A percentile compares a stretch with the other conserved stretches of the same genome.
These are phyloP conservation scores for Pseudoscleropodium purum DNA, from an alignment of 225 moss, liverwort and hornwort genomes.

Conservation along the genomic window DNA sequence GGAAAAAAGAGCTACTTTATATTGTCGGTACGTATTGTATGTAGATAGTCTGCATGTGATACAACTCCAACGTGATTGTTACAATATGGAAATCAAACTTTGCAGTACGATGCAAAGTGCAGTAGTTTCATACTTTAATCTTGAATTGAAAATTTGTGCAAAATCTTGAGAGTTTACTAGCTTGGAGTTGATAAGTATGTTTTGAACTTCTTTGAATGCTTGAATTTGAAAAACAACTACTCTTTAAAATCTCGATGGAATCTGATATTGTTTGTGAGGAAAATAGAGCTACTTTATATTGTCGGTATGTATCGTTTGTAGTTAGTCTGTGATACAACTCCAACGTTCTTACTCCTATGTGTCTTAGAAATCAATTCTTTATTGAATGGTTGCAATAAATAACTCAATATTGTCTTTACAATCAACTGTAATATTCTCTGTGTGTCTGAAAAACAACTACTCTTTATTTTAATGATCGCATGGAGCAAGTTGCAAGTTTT, in stretches of 20 bases:
- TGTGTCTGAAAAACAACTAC: background rate
- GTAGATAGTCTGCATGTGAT: too few relatives aligned
- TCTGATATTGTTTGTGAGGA: background rate
- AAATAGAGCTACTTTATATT: background rate
- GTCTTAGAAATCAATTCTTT: background rate
- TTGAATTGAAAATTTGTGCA: too few relatives aligned
- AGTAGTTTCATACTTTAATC: background rate
- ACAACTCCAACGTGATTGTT: too few relatives aligned
- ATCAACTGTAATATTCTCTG: background rate
- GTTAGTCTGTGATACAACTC: too few relatives aligned
- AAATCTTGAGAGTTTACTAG: background rate
- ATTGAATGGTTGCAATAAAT: background rate
- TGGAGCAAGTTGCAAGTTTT: background rate
- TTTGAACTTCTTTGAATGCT: too few relatives aligned
- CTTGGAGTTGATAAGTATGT: too few relatives aligned
- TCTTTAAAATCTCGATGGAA: background rate
- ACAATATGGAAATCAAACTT: background rate
- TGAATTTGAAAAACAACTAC: too few relatives aligned
- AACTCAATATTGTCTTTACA: too few relatives aligned
- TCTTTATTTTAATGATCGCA: background rate
- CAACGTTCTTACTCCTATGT: background rate
- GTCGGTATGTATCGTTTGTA: too few relatives aligned
- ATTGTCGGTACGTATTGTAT: too few relatives aligned
- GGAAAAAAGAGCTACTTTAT: background rate
- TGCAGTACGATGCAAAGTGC: rapidly evolving